Base-by-base conservation (phyloP, 352 stramenopile species). In the Pythium sp. region DNA sequence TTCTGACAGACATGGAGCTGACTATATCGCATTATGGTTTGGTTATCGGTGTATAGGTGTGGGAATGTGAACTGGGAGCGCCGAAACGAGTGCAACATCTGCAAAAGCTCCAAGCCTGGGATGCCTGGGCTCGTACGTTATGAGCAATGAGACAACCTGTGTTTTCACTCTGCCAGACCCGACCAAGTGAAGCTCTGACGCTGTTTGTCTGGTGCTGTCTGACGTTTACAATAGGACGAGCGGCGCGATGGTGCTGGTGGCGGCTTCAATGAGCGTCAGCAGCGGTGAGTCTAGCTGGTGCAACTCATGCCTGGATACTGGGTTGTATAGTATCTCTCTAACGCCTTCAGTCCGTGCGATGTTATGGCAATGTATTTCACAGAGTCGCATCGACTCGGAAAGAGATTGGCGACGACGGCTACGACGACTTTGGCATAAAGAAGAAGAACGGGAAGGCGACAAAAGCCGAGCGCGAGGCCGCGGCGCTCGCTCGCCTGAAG, bases 61-160 rank as follows among this genome's bases (percentile, higher is more conserved):
- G 88, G 88, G 28, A 95, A 95, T 51, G 77, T 94, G 41, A 95
- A 95, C 68, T 95, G 88, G 88, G 86, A 95, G 68, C 85, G 88
- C 55, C 82, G 88, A 0, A 78, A 75, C 30, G 88, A 94, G 76
- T 95, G 88, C 74, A 95, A 95, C 61, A 94, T 95, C 65, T 95
- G 88, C 79, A 94, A 95, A 60, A 86, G 74, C 64, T 57, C 82
- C 2, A 95, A 95, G 73, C 80, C 88, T 26, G 82, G 84, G 12
- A 86, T 92, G 77, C 26, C 75, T 34, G 84, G 81, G 60, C 64
- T 79, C 65, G 86, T 93, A 43, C 18, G 80, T 74, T 54, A 59
- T 32, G 12, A 47, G 24, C 11, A 58, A 26, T 5, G 11, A 46
- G 12, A 46, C 38, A 46, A 14, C 5, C 38, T 46, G 2, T 24